Evolutionary conservation across 768 basidiomycete species (phyloP), one percentile per base, ranked within the genome.

Genomic region (Chalciporus sphaerocephalus): DNA sequence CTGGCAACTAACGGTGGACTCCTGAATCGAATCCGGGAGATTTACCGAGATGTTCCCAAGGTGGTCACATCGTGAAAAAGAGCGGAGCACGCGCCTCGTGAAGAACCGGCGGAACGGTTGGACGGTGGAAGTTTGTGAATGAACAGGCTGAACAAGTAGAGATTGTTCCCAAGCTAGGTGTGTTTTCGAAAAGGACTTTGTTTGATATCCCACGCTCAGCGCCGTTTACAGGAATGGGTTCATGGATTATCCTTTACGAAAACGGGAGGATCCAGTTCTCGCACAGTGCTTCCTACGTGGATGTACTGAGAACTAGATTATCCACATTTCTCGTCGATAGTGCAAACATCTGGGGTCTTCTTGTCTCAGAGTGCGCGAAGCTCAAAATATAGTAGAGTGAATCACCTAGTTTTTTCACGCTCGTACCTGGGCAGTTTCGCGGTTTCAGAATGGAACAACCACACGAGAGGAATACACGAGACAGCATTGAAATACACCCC

Each of bases 11-110:
- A 38, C 22, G 36, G 48, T n/a, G 45, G 42, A 30, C 35, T 20
- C n/a, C 30, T 43, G 38, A 15, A 38, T 28, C 18, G 38, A 21
- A 28, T 38, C 11, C n/a, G 34, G 44, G 48, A 30, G 60, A 57
- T 64, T 50, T 57, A 45, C 61, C 49, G 37, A 48, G 44, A 38
- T 40, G 54, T 59, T 62, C 59, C 50, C 60, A 62, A 59, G 62
- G 44, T 28, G 45, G 40, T 32, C 50, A 48, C 38, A 25, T 50
- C 47, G 50, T 56, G 42, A 47, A 52, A 35, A 27, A 36, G 32
- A 46, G 16, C 11, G 6, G 33, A 33, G 5, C 35, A 18, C 40
- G 48, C 34, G 22, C 32, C 38, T 41, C 48, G 48, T 52, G 60
- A 47, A 64, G 49, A 55, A 60, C 57, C 47, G 60, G 55, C 47